Evolutionary conservation across 2,329 filamentous ascomycete genomes (phyloP), one percentile per base, ranked within the genome.

Genomic region (Aureobasidium sp.): DNA sequence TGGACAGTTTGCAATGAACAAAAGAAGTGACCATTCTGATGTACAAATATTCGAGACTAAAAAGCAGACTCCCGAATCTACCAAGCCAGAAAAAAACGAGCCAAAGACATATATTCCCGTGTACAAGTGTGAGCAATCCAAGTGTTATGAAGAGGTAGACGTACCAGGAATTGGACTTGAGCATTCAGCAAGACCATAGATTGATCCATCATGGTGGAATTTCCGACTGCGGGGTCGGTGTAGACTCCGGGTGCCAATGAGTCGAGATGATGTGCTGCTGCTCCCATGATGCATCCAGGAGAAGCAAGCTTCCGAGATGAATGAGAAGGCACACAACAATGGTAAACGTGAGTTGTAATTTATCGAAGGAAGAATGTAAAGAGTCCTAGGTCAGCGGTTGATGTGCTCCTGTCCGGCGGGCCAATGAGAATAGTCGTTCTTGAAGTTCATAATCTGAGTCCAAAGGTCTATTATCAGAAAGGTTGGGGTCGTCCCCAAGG

Each of bases 81-180:
- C 53, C 7, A 15, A 36, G 15, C 41, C 41, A 57, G 20, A 20
- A 29, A 57, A 41, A 34, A 20, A 57, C 39, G 53, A 44, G 53
- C 29, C 53, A 13, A 34, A 10, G 17, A 12, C 27, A 36, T 15
- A 43, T 7, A 55, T 37, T 32, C 10, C n/a, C 53, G 24, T 24
- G 3, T 36, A 26, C 27, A 36, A 51, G 20, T 13, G 51, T 61
- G 44, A 47, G 59, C 39, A 56, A n/a, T 29, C 32, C 70, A 64
- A 69, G 63, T 65, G 64, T 67, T 66, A 68, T 69, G 55, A 65
- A 67, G 65, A 65, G 65, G 63, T 48, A 60, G 26, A 74, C 77
- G 61, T 73, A 80, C 78, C 66, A 80, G 68, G 63, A 81, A 79
- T 61, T 77, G 76, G 57, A 81, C 79, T 65, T 79, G 75, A 47